Evolutionary conservation across 2,329 filamentous ascomycete genomes (phyloP), one percentile per base, ranked within the genome.

Genomic region (Daldinia sp.): DNA sequence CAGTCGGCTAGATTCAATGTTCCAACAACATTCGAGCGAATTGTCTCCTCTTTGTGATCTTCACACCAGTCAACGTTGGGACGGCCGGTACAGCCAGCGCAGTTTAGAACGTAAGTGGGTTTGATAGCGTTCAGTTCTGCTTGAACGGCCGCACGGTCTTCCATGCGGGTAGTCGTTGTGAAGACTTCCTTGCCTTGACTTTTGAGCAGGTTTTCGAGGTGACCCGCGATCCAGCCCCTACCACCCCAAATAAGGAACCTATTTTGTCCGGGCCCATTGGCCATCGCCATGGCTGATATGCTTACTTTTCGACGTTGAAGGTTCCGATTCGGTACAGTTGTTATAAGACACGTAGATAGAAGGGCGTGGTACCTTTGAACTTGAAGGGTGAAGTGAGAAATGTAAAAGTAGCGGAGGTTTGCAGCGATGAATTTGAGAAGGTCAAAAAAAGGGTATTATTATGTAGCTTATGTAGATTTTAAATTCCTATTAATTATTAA

Each of bases 1-100:
- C 79, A 81, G 72, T 90, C 87, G 30, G 86, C 80, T 70, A 90
- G 76, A 73, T 87, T 89, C 67, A 89, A 72, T 32, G 87, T 85
- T 55, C 88, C 88, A 47, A 90, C 83, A 57, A 87, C 87, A 71
- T 91, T 91, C 74, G 85, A 88, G 61, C 87, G 82, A 72, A 90
- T 84, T 5, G 88, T 90, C 57, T 85, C 84, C 75, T 88, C 84
- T 77, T 85, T 88, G 79, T 90, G 84, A 72, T 88, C 85, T 77
- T 91, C 88, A 71, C 88, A 90, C 87, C 87, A 90, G 77, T 90
- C 88, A 73, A 90, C 87, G 67, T 90, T 90, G 65, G 87, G 87
- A 21, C 86, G 81, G 50, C 88, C 88, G 2, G 87, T 90, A 72
- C 83, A 86, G 63, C 87, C 88, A 48, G 88, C 88, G 63, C 83